These are phyloP conservation scores for Quercus alba DNA, from an alignment of 306 rosid genomes.

Conservation along the genomic window DNA sequence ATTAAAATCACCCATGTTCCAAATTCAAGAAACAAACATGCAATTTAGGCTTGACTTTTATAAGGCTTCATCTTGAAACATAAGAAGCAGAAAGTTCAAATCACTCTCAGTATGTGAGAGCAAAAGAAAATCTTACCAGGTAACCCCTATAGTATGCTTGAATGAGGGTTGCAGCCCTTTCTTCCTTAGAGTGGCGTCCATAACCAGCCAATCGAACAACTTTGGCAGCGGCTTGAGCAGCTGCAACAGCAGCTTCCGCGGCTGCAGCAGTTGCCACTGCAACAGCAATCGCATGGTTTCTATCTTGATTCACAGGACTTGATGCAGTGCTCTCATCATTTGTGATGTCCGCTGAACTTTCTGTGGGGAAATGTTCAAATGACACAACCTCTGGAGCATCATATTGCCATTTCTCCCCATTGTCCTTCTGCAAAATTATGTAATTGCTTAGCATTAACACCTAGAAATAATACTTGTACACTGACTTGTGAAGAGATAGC, in stretches of 20 bases:
- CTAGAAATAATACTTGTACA: background rate
- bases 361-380: slow-evolving; percentile 70
- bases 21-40: too few species aligned
- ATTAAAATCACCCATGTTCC: too few species aligned
- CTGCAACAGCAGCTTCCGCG: slow-evolving; percentile 75
- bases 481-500: background rate
- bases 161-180: slow-evolving; percentile 76
- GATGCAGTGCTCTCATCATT: slow-evolving; percentile 56
- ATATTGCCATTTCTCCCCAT: slow-evolving; percentile 48
- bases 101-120: background rate
- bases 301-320: slow-evolving; percentile 47
- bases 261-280: slow-evolving; percentile 86
- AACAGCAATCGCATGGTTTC: slow-evolving; percentile 67
- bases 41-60: background rate
- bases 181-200: slow-evolving; percentile 72
- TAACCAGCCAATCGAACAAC: slow-evolving; percentile 74
- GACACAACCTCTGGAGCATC: slow-evolving; percentile 74
- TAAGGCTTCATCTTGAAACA: background rate
- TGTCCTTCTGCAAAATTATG: slow-evolving; percentile 34
- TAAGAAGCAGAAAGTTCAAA: too few species aligned
- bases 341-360: slow-evolving; percentile 68
- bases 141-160: slow-evolving; percentile 91
- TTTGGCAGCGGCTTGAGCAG: slow-evolving; percentile 86
- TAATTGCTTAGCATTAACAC: background rate
- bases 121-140: slow-evolving; percentile 48